A percentile compares a stretch with the other conserved stretches of the same genome.
phyloP scores from a whole-genome alignment of 2,329 filamentous ascomycete genomes.

The Dryadomyces quercus-mongolicae region DNA sequence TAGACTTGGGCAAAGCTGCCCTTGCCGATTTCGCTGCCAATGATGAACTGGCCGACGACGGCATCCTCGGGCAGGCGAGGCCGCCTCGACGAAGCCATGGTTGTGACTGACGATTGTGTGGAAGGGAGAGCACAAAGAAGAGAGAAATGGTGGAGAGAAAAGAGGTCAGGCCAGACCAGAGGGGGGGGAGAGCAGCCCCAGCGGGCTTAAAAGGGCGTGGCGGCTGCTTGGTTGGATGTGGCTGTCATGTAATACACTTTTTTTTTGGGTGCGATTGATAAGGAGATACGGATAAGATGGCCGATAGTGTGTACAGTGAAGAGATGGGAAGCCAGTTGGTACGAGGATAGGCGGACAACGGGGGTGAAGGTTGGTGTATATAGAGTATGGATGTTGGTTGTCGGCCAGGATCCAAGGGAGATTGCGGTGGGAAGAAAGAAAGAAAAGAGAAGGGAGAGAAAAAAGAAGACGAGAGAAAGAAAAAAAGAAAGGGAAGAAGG shows the following conservation, averaged over 20 bases:
- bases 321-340: not conserved
- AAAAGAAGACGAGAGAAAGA: not conserved
- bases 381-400: not conserved
- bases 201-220: constrained; percentile 7
- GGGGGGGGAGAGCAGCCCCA: constrained; percentile 2
- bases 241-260: not conserved
- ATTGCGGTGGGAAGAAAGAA: not conserved
- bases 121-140: too few relatives aligned
- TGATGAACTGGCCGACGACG: constrained; percentile 13
- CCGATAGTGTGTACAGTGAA: not conserved
- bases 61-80: constrained; percentile 11
- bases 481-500: not conserved
- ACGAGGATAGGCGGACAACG: not conserved
- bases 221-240: constrained; percentile 1
- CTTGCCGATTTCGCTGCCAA: constrained; percentile 67
- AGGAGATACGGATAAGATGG: constrained; percentile 10
- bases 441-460: not conserved
- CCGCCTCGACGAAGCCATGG: constrained; percentile 9
- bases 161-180: not conserved
- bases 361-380: not conserved
- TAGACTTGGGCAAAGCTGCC: constrained; percentile 97
- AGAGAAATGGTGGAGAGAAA: not conserved
- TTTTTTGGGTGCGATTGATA: constrained; percentile 6
- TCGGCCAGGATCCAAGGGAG: not conserved
- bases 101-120: not conserved